Percentiles rank a stretch among this genome's conserved stretches.
Evolutionary conservation across 2,329 filamentous ascomycete species (phyloP).

Genomic region (Camillea tinctor): DNA sequence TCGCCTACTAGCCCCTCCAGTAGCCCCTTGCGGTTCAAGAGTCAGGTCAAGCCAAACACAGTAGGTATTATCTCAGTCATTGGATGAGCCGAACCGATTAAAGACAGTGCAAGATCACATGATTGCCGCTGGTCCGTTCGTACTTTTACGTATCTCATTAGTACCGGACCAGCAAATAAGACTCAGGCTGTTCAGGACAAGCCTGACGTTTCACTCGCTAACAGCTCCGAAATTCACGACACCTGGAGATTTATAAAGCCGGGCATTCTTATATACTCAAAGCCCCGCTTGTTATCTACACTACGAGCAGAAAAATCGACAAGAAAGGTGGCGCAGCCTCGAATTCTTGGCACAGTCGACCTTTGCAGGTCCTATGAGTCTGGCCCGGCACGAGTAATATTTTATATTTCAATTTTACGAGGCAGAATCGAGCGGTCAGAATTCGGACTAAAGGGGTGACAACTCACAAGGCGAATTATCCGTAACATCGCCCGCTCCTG

Average conservation of each 20-base stretch:
- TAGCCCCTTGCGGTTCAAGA: neutral
- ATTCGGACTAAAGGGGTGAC: neutral
- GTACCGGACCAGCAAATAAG: neutral
- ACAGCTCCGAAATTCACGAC: neutral
- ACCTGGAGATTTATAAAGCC: neutral
- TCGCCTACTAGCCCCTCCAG: neutral
- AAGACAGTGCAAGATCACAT: neutral
- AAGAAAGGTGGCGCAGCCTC: neutral
- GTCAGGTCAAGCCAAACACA: neutral
- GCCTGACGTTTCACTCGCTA: neutral
- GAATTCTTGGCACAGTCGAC: neutral
- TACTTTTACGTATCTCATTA: neutral
- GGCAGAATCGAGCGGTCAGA: neutral
- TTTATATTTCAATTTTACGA: neutral
- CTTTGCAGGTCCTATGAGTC: neutral
- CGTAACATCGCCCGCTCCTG: neutral
- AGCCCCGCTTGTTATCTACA: neutral
- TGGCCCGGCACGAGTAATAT: neutral
- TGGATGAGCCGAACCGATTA: neutral
- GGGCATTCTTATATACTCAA: neutral
- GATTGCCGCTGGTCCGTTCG: neutral
- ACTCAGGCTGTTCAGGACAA: neutral
- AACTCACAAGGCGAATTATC: neutral
- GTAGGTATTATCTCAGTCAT: neutral
- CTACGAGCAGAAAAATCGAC: neutral